phyloP scores from a whole-genome alignment of 306 rosid genomes.

The Cucurbita pepo region DNA sequence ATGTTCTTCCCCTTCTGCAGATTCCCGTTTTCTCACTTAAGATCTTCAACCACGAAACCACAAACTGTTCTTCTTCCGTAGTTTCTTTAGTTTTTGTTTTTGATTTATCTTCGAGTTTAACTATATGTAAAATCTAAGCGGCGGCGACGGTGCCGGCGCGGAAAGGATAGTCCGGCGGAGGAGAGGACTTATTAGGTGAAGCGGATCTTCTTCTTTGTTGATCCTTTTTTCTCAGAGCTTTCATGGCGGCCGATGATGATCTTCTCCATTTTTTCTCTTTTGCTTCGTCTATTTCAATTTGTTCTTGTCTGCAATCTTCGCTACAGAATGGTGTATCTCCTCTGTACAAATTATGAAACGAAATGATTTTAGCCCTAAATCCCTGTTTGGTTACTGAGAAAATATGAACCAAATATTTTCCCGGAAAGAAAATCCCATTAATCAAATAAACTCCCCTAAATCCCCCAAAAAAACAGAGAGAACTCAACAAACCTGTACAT shows the following conservation, averaged over 20 bases:
- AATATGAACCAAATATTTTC: background rate
- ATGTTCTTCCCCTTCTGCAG: background rate
- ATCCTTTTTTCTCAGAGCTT: conserved; percentile 51
- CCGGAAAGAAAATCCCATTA: background rate
- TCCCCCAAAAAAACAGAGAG: background rate
- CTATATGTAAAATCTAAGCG: conserved; percentile 18
- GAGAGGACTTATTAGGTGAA: conserved; percentile 33
- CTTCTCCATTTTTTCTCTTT: conserved; percentile 53
- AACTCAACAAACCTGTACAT: conserved; percentile 64
- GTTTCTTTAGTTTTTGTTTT: background rate
- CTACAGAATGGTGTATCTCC: conserved; percentile 93
- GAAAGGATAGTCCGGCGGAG: conserved; percentile 27
- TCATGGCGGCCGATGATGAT: conserved; percentile 37
- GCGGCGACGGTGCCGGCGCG: conserved; percentile 72
- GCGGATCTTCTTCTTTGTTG: conserved; percentile 33
- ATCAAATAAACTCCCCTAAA: too few species aligned
- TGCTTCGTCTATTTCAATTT: conserved; percentile 58
- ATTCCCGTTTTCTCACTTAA: background rate
- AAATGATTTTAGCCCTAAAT: background rate
- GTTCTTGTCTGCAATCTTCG: conserved; percentile 78
- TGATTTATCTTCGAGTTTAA: background rate
- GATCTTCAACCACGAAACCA: background rate
- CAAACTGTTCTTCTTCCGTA: background rate
- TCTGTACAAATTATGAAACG: conserved; percentile 22
- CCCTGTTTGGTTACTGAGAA: background rate